Conservation (phyloP, 2,329 filamentous ascomycete genomes). For the Bipolaris cookei region DNA sequence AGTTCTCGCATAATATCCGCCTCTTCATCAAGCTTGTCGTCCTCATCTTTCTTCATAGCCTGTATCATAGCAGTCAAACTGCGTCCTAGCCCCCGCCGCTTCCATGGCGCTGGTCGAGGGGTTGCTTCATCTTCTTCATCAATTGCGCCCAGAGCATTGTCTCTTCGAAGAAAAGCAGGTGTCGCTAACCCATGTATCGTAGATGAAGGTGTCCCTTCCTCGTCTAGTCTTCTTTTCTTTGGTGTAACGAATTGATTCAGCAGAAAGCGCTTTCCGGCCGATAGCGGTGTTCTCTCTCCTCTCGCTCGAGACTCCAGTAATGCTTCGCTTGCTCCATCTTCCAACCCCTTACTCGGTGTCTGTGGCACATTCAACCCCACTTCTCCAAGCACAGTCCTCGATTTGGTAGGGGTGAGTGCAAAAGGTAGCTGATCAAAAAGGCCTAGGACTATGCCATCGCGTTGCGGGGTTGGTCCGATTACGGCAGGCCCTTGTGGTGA, state of each 20-base stretch:
- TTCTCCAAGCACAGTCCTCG: conserved; percentile 37
- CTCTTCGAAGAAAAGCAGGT: conserved; percentile 71
- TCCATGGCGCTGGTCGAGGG: conserved; percentile 51
- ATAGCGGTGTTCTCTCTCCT: conserved; percentile 56
- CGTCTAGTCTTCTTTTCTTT: conserved; percentile 54
- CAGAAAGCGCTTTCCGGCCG: conserved; percentile 65
- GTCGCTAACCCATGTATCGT: conserved; percentile 63
- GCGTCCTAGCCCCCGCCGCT: conserved; percentile 61
- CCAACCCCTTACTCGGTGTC: conserved; percentile 49
- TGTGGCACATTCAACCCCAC: conserved; percentile 43
- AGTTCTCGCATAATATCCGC: conserved; percentile 75
- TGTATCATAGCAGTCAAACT: conserved; percentile 78
- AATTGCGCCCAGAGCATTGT: conserved; percentile 58
- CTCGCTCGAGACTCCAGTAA: conserved; percentile 39
- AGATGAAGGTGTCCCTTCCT: conserved; percentile 47
- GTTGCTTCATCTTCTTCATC: conserved; percentile 59
- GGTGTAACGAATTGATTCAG: conserved; percentile 70
- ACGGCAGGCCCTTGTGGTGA: conserved; percentile 43
- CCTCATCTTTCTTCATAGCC: conserved; percentile 66
- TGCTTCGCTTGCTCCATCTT: conserved; percentile 34
- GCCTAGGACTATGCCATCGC: conserved; percentile 76
- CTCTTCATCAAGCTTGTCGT: conserved; percentile 68
- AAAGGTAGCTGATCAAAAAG: conserved; percentile 73
- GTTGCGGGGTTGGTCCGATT: conserved; percentile 80
- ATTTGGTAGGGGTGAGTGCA: conserved; percentile 53